A percentile compares a stretch with the other conserved stretches of the same genome.
Conservation (phyloP, 371 early-diverging fungal species). For the Lichtheimia ornata region DNA sequence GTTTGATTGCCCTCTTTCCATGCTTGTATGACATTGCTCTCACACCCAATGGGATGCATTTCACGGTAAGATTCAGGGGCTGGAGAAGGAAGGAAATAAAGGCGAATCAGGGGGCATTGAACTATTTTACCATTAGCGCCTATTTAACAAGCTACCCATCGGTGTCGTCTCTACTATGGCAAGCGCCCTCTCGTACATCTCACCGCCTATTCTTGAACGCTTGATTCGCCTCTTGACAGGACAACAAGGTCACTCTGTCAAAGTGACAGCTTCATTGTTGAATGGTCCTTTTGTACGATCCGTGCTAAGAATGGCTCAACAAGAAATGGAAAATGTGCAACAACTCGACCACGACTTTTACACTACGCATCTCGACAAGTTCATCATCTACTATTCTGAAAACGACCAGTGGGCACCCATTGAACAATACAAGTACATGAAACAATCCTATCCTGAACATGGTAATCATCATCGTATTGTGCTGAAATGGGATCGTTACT, state of each 20-base stretch:
- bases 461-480: constrained; percentile 32
- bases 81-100: not conserved
- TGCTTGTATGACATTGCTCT: constrained; percentile 73
- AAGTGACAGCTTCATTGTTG: constrained; percentile 64
- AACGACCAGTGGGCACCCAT: constrained; percentile 81
- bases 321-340: constrained; percentile 74
- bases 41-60: constrained; percentile 73
- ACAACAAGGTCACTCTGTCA: constrained; percentile 43
- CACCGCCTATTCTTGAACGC: constrained; percentile 33
- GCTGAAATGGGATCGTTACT: not conserved
- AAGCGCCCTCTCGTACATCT: constrained; percentile 34
- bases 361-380: constrained; percentile 56
- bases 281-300: constrained; percentile 61
- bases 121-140: constrained; percentile 22
- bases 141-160: constrained; percentile 42
- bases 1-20: constrained; percentile 76
- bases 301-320: constrained; percentile 66
- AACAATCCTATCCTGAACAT: constrained; percentile 55
- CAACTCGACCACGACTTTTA: constrained; percentile 70
- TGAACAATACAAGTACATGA: constrained; percentile 72
- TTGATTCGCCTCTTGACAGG: constrained; percentile 40
- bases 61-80: constrained; percentile 45
- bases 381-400: constrained; percentile 79
- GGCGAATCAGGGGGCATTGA: not conserved
- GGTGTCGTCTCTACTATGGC: constrained; percentile 37